Base-by-base conservation (phyloP, 2,329 filamentous ascomycete species). In the Myriosclerotinia duriaeana region DNA sequence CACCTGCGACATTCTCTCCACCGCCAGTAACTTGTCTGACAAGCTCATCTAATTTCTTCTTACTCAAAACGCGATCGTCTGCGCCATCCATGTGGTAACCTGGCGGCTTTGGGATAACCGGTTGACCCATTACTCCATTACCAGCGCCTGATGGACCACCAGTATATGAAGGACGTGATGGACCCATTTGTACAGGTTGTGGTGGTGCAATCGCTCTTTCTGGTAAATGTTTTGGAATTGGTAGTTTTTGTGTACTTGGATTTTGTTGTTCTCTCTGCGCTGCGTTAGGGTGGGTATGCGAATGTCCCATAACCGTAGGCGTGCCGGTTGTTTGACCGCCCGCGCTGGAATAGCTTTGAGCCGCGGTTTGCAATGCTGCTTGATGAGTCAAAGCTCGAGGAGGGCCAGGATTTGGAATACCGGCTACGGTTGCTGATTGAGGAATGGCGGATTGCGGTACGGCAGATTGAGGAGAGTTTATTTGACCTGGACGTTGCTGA, bases 21-120 rank as follows among this genome's bases (percentile, higher is more conserved):
- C 89, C 90, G 64, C 93, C 93, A 46, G 92, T 96, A 67, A 98
- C 93, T 78, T 98, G 94, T 61, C 93, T 87, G 11, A 98, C 93
- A 48, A 99, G 84, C 77, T 97, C 94, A 75, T 99, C 93, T 52
- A 99, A 84, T 80, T 97, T 98, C 81, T 96, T 96, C 85, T 97
- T 97, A 80, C 90, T 96, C n/a, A 99, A 82, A 1, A 99, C 90
- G 53, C 93, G 89, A 74, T 97, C 93, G 36, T 92, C 93, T 76
- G 97, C 93, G 40, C 92, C 91, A 76, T 98, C 94, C 67, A 97
- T 88, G 66, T 92, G 91, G 77, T 92, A 96, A 0, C 88, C 87
- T 0, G 93, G 92, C 54, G 92, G 87, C 75, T 93, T 93, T 65
- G 88, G 82, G 68, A 98, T 85, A 2, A 92, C 91, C 0, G 95